These are phyloP conservation scores for Ganoderma lucidum DNA, from an alignment of 1,284 basidiomycete species.

Conservation along the genomic window DNA sequence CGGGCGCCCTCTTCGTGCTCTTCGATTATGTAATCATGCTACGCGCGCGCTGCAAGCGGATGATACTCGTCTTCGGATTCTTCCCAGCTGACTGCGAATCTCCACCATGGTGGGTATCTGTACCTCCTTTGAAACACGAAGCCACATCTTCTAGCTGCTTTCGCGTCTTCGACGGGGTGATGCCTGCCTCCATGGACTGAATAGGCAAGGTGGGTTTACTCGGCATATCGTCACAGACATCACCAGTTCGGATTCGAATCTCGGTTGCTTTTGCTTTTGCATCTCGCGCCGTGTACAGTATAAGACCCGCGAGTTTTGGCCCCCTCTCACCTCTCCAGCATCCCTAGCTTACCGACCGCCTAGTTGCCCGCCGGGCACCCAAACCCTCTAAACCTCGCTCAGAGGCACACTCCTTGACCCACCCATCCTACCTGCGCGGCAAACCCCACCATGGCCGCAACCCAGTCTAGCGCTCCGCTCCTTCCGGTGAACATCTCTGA, in stretches of 20 bases:
- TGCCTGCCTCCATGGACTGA: neutral
- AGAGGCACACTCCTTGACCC: slow-evolving; percentile 20
- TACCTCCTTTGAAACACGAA: neutral
- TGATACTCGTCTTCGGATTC: neutral
- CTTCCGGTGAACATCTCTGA: slow-evolving; percentile 41
- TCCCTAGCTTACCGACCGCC: slow-evolving; percentile 27
- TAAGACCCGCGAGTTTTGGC: neutral
- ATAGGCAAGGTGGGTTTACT: neutral
- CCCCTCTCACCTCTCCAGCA: slow-evolving; percentile 14
- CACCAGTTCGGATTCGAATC: neutral
- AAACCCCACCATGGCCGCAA: slow-evolving; percentile 15
- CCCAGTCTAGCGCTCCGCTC: slow-evolving; percentile 29
- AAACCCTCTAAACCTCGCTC: neutral
- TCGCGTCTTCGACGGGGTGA: neutral
- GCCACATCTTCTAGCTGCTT: slow-evolving; percentile 15
- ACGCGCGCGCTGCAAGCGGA: neutral
- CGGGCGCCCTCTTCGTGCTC: neutral
- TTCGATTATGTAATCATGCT: slow-evolving; percentile 24
- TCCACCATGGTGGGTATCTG: slow-evolving; percentile 8
- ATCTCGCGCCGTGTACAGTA: slow-evolving; percentile 1
- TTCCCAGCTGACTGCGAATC: slow-evolving; percentile 19
- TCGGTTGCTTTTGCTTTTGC: neutral
- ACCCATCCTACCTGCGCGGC: slow-evolving; percentile 2
- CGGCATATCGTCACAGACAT: slow-evolving; percentile 1
- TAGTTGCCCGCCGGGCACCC: slow-evolving; percentile 14